Evolutionary conservation across 441 rosid genomes (phyloP).

Genomic region (Breynia disticha): DNA sequence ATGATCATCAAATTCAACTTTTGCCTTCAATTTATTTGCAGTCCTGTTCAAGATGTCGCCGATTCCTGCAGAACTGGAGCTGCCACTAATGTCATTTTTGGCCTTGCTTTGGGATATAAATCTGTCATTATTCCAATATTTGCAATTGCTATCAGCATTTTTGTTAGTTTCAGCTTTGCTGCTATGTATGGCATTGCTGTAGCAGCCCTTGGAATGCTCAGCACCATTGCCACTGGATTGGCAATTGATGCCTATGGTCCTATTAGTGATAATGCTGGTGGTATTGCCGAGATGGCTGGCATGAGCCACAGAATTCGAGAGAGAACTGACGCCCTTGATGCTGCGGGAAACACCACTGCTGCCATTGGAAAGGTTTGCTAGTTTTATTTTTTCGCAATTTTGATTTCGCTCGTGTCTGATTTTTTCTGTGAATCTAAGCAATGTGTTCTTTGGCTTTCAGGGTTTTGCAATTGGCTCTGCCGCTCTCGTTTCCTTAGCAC

Average conservation of each 20-base stretch:
- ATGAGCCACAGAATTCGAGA: conserved; percentile 70
- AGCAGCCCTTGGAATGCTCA: conserved; percentile 74
- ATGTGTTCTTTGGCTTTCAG: conserved; percentile 19
- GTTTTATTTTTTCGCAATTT: not conserved
- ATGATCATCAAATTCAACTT: conserved; percentile 3
- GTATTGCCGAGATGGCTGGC: conserved; percentile 77
- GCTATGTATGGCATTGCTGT: conserved; percentile 74
- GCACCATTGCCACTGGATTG: conserved; percentile 63
- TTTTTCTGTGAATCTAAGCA: not conserved
- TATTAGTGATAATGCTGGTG: conserved; percentile 73
- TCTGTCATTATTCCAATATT: conserved; percentile 70
- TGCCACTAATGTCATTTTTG: conserved; percentile 68
- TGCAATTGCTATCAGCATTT: conserved; percentile 51
- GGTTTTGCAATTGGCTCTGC: conserved; percentile 83
- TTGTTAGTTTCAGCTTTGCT: conserved; percentile 61
- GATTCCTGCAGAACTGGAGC: conserved; percentile 74
- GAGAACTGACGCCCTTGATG: conserved; percentile 67
- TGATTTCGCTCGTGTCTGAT: not conserved
- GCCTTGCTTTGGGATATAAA: conserved; percentile 70
- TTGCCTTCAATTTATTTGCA: conserved; percentile 10
- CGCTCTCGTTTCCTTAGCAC: conserved; percentile 63
- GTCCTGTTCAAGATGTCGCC: conserved; percentile 74
- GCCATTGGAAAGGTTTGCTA: conserved; percentile 58
- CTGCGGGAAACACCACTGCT: conserved; percentile 76
- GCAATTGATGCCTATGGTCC: conserved; percentile 85